phyloP scores from a whole-genome alignment of 2,329 filamentous ascomycete genomes.

The Cladosporium sp. region DNA sequence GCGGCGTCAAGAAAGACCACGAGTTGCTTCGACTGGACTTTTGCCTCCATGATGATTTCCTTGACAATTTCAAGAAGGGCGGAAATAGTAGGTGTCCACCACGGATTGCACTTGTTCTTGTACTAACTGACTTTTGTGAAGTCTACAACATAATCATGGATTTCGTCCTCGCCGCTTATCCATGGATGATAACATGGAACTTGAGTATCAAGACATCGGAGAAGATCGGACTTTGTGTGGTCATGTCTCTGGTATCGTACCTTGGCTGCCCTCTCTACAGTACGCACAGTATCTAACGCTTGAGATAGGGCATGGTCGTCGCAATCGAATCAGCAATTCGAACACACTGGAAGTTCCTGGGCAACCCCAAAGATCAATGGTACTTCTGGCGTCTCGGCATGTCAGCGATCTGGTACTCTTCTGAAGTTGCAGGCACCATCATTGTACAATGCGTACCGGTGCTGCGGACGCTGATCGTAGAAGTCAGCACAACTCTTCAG shows the following conservation, averaged over 20 bases:
- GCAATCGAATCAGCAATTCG: constrained; percentile 52
- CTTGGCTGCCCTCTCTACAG: no score
- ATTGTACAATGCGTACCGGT: constrained; percentile 58
- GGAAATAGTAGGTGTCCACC: constrained; percentile 47
- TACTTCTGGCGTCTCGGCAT: constrained; percentile 53
- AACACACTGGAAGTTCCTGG: constrained; percentile 52
- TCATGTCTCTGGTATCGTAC: constrained; percentile 44
- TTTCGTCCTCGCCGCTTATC: constrained; percentile 52
- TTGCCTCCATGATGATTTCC: constrained; percentile 43
- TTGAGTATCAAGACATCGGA: constrained; percentile 51
- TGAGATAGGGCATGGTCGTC: constrained; percentile 48
- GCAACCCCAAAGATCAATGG: constrained; percentile 47
- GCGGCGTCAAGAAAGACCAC: constrained; percentile 45
- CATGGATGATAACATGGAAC: constrained; percentile 52
- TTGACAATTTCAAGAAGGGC: constrained; percentile 50
- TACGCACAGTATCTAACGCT: background rate
- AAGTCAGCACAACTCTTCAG: constrained; percentile 43
- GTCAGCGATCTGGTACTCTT: constrained; percentile 53
- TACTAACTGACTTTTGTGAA: constrained; percentile 28
- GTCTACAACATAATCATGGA: constrained; percentile 58
- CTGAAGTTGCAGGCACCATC: constrained; percentile 55
- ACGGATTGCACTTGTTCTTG: constrained; percentile 15
- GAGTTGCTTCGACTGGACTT: constrained; percentile 52
- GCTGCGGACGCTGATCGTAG: constrained; percentile 49
- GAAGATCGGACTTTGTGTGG: constrained; percentile 52